These are phyloP conservation scores for Eucalyptus virginea DNA, from an alignment of 345 rosid species.

Conservation along the genomic window DNA sequence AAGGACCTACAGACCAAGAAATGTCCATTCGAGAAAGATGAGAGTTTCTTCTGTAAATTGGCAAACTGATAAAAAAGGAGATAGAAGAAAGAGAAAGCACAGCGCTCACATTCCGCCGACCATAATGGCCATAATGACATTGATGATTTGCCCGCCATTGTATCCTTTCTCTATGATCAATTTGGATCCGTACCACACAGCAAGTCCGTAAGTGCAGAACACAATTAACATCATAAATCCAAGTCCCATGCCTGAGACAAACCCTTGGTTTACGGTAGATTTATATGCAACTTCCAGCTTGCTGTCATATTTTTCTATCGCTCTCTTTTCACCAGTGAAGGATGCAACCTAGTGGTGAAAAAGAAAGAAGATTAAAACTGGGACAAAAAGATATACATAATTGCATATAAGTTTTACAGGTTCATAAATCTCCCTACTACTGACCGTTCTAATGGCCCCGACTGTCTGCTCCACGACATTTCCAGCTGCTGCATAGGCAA, in stretches of 20 bases:
- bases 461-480: conserved; percentile 78
- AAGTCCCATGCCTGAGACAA: conserved; percentile 61
- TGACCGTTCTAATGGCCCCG: conserved; percentile 77
- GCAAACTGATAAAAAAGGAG: neutral
- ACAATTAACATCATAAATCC: conserved; percentile 34
- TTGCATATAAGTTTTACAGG: neutral
- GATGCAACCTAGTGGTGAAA: conserved; percentile 50
- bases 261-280: conserved; percentile 50
- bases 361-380: neutral
- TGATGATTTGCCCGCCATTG: conserved; percentile 69
- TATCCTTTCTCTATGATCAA: conserved; percentile 55
- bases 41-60: neutral
- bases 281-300: conserved; percentile 48
- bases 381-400: neutral
- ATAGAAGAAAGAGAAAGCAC: neutral
- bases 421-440: neutral
- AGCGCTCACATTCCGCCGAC: conserved; percentile 68
- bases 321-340: conserved; percentile 80
- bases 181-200: conserved; percentile 63
- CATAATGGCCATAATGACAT: conserved; percentile 49
- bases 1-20: conserved; percentile 20
- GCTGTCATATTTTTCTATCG: conserved; percentile 42
- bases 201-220: conserved; percentile 49
- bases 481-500: conserved; percentile 85
- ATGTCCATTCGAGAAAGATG: neutral